Base-by-base conservation (phyloP, 2,329 filamentous ascomycete genomes). In the Phialemoniopsis sp. region DNA sequence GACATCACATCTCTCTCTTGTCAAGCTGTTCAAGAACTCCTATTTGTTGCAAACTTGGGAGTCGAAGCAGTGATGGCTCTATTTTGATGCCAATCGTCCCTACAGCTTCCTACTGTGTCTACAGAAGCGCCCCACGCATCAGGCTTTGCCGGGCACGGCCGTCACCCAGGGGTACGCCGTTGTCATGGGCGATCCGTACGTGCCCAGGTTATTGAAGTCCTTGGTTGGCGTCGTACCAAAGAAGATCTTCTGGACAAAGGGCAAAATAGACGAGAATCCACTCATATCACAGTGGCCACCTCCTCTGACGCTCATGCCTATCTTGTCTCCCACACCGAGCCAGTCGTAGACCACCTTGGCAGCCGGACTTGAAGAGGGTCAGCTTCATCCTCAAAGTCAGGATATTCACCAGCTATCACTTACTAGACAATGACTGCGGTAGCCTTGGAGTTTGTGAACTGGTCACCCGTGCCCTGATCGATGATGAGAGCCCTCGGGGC, bases 401-500 rank as follows among this genome's bases (percentile, higher is more conserved):
- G n/a, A n/a, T n/a, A n/a, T n/a, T n/a, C n/a, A n/a, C n/a, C n/a
- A n/a, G n/a, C n/a, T n/a, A n/a, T n/a, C n/a, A n/a, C n/a, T n/a
- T n/a, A n/a, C n/a, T 71, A 76, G 8, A 72, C 70, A 34, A 72
- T 65, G 13, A 72, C 63, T 2, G 68, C 62, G 0, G 70, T 73
- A 10, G 62, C 70, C 54, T 73, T 71, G 32, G 62, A 67, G 46
- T 73, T 70, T 5, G 62, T 66, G 49, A 68, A 74, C 43, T 62
- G 60, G 46, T 72, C 70, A 6, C 61, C 63, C 0, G 68, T 70
- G 13, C 75, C 73, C 54, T 80, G 75, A 37, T 78, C 74, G 17
- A 76, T 70, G 15, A 77, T 59, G 7, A 80, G 56, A 3, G 73
- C 73, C 16, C 76, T 60, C 3, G 77, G 77, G n/a, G 74, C 74